Percentiles rank a stretch among this genome's conserved stretches.
Conservation (phyloP, 768 basidiomycete species). For the Termitomyces sp. region DNA sequence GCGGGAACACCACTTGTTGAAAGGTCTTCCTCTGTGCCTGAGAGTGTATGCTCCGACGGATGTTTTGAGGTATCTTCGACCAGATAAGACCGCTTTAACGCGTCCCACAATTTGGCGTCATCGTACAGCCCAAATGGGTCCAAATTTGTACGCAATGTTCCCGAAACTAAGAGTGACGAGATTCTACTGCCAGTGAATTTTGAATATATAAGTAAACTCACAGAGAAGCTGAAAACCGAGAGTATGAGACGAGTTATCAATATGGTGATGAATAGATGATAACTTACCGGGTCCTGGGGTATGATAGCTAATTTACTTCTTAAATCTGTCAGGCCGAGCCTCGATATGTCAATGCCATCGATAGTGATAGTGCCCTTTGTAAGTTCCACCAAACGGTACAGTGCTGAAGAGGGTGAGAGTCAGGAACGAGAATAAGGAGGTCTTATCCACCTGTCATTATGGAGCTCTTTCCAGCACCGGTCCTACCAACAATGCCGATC, state of each 20-base stretch:
- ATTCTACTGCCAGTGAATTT: constrained; percentile 5
- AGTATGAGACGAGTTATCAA: background rate
- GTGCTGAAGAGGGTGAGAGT: constrained; percentile 32
- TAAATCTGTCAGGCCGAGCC: constrained; percentile 73
- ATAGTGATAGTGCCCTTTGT: constrained; percentile 70
- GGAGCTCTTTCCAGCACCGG: constrained; percentile 87
- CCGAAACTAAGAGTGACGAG: constrained; percentile 44
- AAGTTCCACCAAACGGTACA: constrained; percentile 84
- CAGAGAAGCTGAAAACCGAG: constrained; percentile 38
- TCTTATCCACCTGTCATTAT: constrained; percentile 76
- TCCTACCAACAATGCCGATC: constrained; percentile 86
- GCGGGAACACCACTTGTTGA: constrained; percentile 40
- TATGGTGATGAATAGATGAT: background rate
- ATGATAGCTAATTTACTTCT: constrained; percentile 72
- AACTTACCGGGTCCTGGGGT: constrained; percentile 75
- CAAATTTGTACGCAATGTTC: constrained; percentile 81
- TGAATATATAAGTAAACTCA: constrained; percentile 20
- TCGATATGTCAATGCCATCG: constrained; percentile 82
- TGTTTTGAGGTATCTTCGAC: constrained; percentile 48
- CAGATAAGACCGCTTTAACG: constrained; percentile 80
- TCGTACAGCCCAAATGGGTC: constrained; percentile 85
- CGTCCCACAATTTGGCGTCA: constrained; percentile 84
- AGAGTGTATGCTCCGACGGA: constrained; percentile 23
- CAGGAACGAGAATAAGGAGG: background rate
- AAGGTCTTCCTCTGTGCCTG: constrained; percentile 26